Conservation (phyloP, 2,329 filamentous ascomycete species). For the Verticillium nubilum region DNA sequence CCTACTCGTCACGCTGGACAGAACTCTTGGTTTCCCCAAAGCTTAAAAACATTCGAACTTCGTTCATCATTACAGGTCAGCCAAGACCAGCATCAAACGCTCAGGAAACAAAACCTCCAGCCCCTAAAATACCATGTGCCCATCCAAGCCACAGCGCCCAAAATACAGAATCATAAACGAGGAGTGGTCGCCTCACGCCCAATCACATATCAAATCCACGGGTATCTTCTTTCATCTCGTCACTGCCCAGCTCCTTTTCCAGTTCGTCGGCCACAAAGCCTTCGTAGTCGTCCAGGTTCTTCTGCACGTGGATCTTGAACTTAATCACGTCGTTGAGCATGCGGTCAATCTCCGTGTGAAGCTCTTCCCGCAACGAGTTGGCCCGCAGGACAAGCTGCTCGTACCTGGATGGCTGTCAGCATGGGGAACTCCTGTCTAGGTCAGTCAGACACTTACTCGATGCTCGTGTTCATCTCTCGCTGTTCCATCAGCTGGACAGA, state of each 20-base stretch:
- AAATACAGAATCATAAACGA: background rate
- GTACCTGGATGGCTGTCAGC: conserved; percentile 50
- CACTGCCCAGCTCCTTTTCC: conserved; percentile 73
- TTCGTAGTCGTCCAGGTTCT: conserved; percentile 89
- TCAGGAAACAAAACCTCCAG: background rate
- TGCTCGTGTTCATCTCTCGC: conserved; percentile 91
- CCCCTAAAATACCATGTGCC: background rate
- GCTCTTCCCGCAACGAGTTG: conserved; percentile 81
- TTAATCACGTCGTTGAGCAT: conserved; percentile 97
- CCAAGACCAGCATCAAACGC: background rate
- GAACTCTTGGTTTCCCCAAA: background rate
- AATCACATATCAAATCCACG: conserved; percentile 39
- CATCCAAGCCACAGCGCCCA: background rate
- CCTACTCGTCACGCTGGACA: too few species aligned
- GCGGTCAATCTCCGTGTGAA: conserved; percentile 94
- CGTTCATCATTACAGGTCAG: background rate
- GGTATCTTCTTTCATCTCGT: conserved; percentile 51
- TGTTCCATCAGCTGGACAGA: conserved; percentile 90
- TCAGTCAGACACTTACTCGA: conserved; percentile 60
- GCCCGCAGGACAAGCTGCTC: conserved; percentile 86
- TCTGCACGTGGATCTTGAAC: conserved; percentile 97
- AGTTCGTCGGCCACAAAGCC: conserved; percentile 89
- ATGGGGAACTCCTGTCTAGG: background rate
- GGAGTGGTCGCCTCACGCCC: background rate
- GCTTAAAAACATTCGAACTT: background rate